A percentile compares a stretch with the other conserved stretches of the same genome.
Conservation (phyloP, 108 stramenopile genomes). For the Cyclotella sp. region DNA sequence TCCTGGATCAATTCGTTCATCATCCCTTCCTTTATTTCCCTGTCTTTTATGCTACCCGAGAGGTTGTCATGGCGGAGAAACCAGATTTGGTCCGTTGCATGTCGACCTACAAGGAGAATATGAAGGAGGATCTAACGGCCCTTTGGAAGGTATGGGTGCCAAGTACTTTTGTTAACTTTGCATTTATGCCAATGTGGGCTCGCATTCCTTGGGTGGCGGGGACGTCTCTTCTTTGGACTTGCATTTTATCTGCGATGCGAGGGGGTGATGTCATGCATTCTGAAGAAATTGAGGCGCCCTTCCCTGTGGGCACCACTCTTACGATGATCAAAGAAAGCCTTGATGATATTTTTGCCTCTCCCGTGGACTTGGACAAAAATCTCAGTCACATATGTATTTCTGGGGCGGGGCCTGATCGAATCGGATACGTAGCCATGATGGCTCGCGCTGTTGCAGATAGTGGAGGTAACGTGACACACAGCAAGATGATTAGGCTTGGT, state of each 20-base stretch:
- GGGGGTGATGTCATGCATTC: slow-evolving; percentile 79
- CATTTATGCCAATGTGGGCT: slow-evolving; percentile 92
- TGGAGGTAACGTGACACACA: slow-evolving; percentile 86
- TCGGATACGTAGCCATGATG: slow-evolving; percentile 76
- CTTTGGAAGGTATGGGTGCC: slow-evolving; percentile 92
- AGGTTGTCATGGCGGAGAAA: slow-evolving; percentile 75
- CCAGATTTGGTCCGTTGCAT: slow-evolving; percentile 69
- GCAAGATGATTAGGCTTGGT: slow-evolving; percentile 84
- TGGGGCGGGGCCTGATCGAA: slow-evolving; percentile 75
- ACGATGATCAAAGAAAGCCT: slow-evolving; percentile 72
- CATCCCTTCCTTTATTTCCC: slow-evolving; percentile 95
- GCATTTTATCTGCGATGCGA: slow-evolving; percentile 86
- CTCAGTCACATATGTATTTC: slow-evolving; percentile 73
- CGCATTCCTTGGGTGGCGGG: slow-evolving; percentile 86
- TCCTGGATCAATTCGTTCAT: slow-evolving; percentile 79
- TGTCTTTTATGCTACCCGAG: slow-evolving; percentile 87
- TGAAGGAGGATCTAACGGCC: slow-evolving; percentile 81
- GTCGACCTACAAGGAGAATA: slow-evolving; percentile 64
- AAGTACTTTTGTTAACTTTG: slow-evolving; percentile 82
- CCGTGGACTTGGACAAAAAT: slow-evolving; percentile 73
- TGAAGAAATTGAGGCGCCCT: slow-evolving; percentile 77
- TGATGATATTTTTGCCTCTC: slow-evolving; percentile 64
- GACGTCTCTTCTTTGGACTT: slow-evolving; percentile 86
- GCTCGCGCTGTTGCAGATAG: slow-evolving; percentile 63
- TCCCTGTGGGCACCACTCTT: slow-evolving; percentile 72